Conservation (phyloP, 2,329 filamentous ascomycete species). For the Cladophialophora bantiana region DNA sequence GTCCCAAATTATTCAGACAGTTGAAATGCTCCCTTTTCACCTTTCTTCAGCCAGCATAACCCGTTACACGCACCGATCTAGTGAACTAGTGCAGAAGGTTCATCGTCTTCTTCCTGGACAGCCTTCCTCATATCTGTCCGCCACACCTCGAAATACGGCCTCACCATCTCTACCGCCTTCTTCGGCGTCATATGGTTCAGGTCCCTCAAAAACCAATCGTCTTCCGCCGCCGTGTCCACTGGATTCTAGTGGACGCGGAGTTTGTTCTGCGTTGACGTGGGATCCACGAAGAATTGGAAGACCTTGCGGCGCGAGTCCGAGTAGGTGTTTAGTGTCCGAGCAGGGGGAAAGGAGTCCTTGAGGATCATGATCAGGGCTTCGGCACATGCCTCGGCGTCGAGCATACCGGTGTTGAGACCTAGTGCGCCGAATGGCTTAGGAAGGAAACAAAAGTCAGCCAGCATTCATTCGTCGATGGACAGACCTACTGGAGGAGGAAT, state of each 20-base stretch:
- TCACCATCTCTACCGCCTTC: constrained; percentile 17
- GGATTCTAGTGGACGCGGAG: constrained; percentile 21
- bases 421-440: constrained; percentile 26
- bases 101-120: not conserved
- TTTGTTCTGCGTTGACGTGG: constrained; percentile 28
- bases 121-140: constrained; percentile 25
- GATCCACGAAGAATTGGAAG: constrained; percentile 30
- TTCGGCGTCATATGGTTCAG: constrained; percentile 14
- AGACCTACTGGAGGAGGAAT: too few species aligned
- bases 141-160: constrained; percentile 28
- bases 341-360: not conserved
- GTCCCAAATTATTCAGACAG: not conserved
- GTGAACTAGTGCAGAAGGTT: not conserved
- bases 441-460: not conserved
- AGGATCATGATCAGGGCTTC: constrained; percentile 30
- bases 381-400: constrained; percentile 28
- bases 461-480: too few species aligned
- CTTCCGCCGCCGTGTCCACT: constrained; percentile 8
- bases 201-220: constrained; percentile 24
- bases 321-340: constrained; percentile 16
- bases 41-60: not conserved
- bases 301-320: constrained; percentile 29
- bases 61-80: not conserved
- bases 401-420: constrained; percentile 31
- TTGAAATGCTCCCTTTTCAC: not conserved